Evolutionary conservation across 2,329 filamentous ascomycete genomes (phyloP).

Genomic region (Penicillium sp.): DNA sequence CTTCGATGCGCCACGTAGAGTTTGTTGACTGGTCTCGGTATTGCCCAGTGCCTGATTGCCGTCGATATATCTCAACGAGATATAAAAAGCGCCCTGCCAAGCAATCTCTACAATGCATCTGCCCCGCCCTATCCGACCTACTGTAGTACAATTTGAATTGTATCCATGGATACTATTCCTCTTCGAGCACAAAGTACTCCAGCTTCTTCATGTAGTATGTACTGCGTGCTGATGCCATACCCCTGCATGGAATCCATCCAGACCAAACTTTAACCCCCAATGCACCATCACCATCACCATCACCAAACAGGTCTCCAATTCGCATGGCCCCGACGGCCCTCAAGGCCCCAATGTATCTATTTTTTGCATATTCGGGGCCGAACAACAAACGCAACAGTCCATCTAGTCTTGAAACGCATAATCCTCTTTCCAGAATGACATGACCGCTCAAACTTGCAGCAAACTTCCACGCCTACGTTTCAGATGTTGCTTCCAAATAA

Average conservation of each 20-base stretch:
- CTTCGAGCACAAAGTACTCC: neutral
- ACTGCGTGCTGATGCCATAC: neutral
- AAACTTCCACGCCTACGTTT: neutral
- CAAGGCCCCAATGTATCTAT: conserved; percentile 1
- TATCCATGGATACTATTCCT: too few species aligned
- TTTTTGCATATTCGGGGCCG: conserved; percentile 5
- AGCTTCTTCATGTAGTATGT: neutral
- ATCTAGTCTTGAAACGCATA: too few species aligned
- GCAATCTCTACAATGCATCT: neutral
- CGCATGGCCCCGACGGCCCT: neutral
- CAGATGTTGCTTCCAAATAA: neutral
- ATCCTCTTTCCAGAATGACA: conserved; percentile 1
- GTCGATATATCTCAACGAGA: neutral
- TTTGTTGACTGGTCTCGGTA: neutral
- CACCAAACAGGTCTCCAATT: neutral
- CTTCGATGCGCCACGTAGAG: neutral
- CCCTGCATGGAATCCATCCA: neutral
- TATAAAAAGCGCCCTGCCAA: neutral
- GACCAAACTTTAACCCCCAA: neutral
- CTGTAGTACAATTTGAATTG: too few species aligned
- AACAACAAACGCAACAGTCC: neutral
- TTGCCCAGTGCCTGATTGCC: neutral
- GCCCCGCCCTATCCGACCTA: too few species aligned
- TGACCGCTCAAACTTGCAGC: neutral
- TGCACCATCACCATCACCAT: neutral